phyloP scores from a whole-genome alignment of 805 yeast genomes.

The Candida silvatica region DNA sequence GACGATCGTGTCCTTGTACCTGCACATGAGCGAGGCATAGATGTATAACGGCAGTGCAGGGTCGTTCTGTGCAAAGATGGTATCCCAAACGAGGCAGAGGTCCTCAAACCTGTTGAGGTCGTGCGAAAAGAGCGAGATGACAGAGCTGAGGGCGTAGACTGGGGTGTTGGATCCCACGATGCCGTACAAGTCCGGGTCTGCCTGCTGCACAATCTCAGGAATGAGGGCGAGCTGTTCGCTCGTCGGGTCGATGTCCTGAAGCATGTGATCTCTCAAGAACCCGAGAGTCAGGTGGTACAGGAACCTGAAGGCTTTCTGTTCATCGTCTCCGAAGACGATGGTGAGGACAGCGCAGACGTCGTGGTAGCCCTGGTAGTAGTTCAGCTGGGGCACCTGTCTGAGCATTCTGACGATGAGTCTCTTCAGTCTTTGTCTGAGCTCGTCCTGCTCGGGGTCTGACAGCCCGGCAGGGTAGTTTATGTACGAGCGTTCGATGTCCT shows the following conservation, averaged over 20 bases:
- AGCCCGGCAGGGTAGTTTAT: slow-evolving; percentile 27
- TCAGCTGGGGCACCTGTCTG: slow-evolving; percentile 48
- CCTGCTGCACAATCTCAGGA: slow-evolving; percentile 45
- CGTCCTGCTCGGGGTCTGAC: slow-evolving; percentile 11
- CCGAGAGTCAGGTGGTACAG: slow-evolving; percentile 49
- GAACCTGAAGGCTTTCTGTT: slow-evolving; percentile 29
- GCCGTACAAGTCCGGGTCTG: slow-evolving; percentile 37
- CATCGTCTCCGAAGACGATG: slow-evolving; percentile 34
- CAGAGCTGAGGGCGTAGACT: slow-evolving; percentile 63
- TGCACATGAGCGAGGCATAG: slow-evolving; percentile 46
- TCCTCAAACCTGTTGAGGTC: slow-evolving; percentile 42
- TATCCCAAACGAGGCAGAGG: slow-evolving; percentile 61
- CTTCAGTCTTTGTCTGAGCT: slow-evolving; percentile 33
- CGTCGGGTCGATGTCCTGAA: slow-evolving; percentile 57
- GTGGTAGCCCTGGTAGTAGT: slow-evolving; percentile 91
- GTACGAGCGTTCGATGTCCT: slow-evolving; percentile 74
- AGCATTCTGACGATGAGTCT: slow-evolving; percentile 45
- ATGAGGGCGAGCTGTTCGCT: slow-evolving; percentile 57
- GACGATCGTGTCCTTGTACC: slow-evolving; percentile 36
- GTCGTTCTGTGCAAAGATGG: slow-evolving; percentile 47
- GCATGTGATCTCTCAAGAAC: slow-evolving; percentile 81
- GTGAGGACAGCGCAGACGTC: slow-evolving; percentile 70
- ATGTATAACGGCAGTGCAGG: slow-evolving; percentile 48
- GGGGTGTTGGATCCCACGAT: slow-evolving; percentile 40
- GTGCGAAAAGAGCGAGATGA: slow-evolving; percentile 75